These are phyloP conservation scores for Ophiognomonia clavigignenti-juglandacearum DNA, from an alignment of 2,329 filamentous ascomycete species.

Conservation along the genomic window DNA sequence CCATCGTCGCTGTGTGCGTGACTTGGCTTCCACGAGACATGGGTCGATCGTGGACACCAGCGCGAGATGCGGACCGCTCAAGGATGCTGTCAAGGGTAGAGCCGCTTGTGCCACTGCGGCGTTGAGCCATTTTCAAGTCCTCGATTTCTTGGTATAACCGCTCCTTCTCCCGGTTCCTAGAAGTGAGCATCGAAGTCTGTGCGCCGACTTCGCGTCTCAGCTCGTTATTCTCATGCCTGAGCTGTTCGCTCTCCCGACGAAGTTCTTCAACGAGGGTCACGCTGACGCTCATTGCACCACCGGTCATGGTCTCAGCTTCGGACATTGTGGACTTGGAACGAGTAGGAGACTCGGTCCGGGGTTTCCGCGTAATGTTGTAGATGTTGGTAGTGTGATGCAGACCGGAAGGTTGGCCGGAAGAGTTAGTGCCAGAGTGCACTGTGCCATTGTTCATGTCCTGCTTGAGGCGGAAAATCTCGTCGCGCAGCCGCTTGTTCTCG, in stretches of 20 bases:
- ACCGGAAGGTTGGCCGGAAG: slow-evolving; percentile 18
- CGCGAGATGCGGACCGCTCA: slow-evolving; percentile 87
- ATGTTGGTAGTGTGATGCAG: slow-evolving; percentile 61
- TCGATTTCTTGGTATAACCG: slow-evolving; percentile 95
- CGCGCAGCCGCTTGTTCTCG: slow-evolving; percentile 76
- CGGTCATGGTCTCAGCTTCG: slow-evolving; percentile 45
- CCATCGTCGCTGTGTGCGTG: slow-evolving; percentile 55
- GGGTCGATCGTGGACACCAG: slow-evolving; percentile 63
- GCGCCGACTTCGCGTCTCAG: slow-evolving; percentile 87
- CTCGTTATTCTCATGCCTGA: slow-evolving; percentile 90
- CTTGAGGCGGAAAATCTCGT: slow-evolving; percentile 74
- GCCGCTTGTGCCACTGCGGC: slow-evolving; percentile 59
- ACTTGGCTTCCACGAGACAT: slow-evolving; percentile 68
- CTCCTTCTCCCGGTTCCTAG: slow-evolving; percentile 91
- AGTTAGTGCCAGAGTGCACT: slow-evolving; percentile 16
- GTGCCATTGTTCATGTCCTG: slow-evolving; percentile 44
- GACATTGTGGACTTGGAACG: slow-evolving; percentile 47
- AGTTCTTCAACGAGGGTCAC: slow-evolving; percentile 74
- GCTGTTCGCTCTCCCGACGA: slow-evolving; percentile 62
- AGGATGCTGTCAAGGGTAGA: slow-evolving; percentile 83
- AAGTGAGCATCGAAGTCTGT: slow-evolving; percentile 96
- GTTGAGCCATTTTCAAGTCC: slow-evolving; percentile 83
- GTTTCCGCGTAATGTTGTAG: slow-evolving; percentile 58
- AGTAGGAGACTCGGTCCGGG: slow-evolving; percentile 39
- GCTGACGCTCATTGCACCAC: slow-evolving; percentile 42